Percentiles rank a stretch among this genome's conserved stretches.
Evolutionary conservation across 805 yeast genomes (phyloP).

Genomic region (Jamesozyma jinghongensis): DNA sequence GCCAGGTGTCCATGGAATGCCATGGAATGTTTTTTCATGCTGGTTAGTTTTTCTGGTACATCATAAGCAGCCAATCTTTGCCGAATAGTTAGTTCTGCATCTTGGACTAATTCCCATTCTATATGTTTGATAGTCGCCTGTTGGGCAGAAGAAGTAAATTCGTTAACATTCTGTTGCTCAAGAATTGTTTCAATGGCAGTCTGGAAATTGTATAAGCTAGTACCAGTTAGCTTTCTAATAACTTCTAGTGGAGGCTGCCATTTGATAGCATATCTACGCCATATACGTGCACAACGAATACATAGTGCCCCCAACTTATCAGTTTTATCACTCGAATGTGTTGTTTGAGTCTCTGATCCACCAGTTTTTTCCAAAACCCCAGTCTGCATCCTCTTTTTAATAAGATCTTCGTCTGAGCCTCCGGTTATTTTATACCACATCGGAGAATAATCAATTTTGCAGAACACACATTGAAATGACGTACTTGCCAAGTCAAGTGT

Average conservation of each 20-base stretch:
- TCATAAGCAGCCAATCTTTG: slow-evolving; percentile 35
- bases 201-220: slow-evolving; percentile 10
- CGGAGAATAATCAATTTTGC: slow-evolving; percentile 37
- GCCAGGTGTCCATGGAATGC: slow-evolving; percentile 17
- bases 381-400: slow-evolving; percentile 15
- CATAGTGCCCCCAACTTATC: slow-evolving; percentile 56
- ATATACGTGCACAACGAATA: slow-evolving; percentile 74
- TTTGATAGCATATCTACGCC: slow-evolving; percentile 81
- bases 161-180: slow-evolving; percentile 12
- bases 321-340: slow-evolving; percentile 10
- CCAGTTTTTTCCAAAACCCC: slow-evolving; percentile 17
- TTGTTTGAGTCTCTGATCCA: slow-evolving; percentile 7
- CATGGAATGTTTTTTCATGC: slow-evolving; percentile 15
- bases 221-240: slow-evolving; percentile 35
- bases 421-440: slow-evolving; percentile 31
- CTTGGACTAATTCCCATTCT: slow-evolving; percentile 60
- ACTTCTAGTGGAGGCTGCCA: slow-evolving; percentile 80
- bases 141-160: slow-evolving; percentile 10
- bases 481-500: slow-evolving; percentile 37
- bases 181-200: slow-evolving; percentile 13
- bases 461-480: slow-evolving; percentile 59
- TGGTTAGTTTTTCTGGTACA: slow-evolving; percentile 12
- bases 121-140: slow-evolving; percentile 35
- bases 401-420: slow-evolving; percentile 24
- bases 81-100: slow-evolving; percentile 44